Conservation (phyloP, 768 basidiomycete genomes). For the Clitopilus hobsonii region DNA sequence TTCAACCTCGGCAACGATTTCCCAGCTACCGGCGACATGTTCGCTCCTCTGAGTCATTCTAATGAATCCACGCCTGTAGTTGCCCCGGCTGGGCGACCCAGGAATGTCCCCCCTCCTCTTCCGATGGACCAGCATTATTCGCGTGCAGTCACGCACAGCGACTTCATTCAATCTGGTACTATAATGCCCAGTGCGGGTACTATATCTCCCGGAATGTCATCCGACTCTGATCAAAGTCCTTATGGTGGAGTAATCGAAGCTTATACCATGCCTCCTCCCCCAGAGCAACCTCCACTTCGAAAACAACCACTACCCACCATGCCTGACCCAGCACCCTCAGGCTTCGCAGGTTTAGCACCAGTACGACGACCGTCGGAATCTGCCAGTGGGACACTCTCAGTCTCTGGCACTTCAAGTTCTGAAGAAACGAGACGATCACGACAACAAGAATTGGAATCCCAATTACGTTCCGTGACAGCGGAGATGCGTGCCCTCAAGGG, state of each 20-base stretch:
- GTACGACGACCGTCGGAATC: not conserved
- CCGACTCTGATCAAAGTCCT: not conserved
- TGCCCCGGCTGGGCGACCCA: not conserved
- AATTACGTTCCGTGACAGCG: conserved; percentile 1
- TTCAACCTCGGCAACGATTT: not conserved
- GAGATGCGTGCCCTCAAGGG: conserved; percentile 7
- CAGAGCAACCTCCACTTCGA: too few relatives aligned
- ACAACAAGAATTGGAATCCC: conserved; percentile 6
- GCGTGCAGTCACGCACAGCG: conserved; percentile 9
- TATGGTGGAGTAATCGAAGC: not conserved
- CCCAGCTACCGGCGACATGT: not conserved
- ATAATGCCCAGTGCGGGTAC: not conserved
- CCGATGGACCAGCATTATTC: not conserved
- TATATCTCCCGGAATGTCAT: not conserved
- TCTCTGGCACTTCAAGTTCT: not conserved
- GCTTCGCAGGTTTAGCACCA: not conserved
- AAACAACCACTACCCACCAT: too few relatives aligned
- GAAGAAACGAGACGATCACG: not conserved
- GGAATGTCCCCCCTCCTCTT: not conserved
- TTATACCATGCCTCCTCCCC: not conserved
- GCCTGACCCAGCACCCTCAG: too few relatives aligned
- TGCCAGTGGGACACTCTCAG: too few relatives aligned
- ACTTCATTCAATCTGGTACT: conserved; percentile 5
- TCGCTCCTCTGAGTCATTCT: not conserved
- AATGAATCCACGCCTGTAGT: not conserved